Conservation (phyloP, 2,329 filamentous ascomycete genomes). For the Aspergillus terreus region DNA sequence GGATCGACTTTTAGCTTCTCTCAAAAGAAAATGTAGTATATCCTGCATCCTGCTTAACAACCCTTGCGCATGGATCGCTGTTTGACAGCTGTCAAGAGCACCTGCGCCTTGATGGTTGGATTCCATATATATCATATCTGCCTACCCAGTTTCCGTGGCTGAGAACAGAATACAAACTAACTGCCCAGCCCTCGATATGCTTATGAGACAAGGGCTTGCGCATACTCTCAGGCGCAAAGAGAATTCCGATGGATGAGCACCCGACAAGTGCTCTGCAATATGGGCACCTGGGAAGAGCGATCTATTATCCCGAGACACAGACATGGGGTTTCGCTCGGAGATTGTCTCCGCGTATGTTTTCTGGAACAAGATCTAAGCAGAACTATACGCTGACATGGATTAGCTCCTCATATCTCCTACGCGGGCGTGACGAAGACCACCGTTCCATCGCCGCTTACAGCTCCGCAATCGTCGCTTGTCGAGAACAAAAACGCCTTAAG, state of each 20-base stretch:
- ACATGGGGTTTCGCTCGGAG: constrained; percentile 49
- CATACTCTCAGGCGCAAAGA: constrained; percentile 27
- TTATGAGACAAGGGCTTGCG: constrained; percentile 19
- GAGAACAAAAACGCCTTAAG: constrained; percentile 23
- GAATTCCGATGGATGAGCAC: constrained; percentile 57
- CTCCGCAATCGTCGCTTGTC: constrained; percentile 12
- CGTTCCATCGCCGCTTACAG: constrained; percentile 20
- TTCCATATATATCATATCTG: not conserved
- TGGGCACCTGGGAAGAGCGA: constrained; percentile 53
- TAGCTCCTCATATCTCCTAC: constrained; percentile 25
- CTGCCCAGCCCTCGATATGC: constrained; percentile 25
- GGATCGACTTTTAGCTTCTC: not conserved
- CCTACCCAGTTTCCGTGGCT: too few species aligned
- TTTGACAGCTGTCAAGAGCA: constrained; percentile 5
- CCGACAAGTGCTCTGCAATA: constrained; percentile 50
- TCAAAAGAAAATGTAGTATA: not conserved
- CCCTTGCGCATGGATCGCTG: constrained; percentile 4
- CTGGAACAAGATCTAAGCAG: not conserved
- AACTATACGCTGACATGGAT: not conserved
- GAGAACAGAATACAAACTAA: not conserved
- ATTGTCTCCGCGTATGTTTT: constrained; percentile 24
- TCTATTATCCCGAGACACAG: constrained; percentile 47
- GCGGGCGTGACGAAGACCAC: constrained; percentile 27
- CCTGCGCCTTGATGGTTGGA: not conserved
- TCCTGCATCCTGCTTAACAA: not conserved